phyloP scores from a whole-genome alignment of 2,329 filamentous ascomycete species.

The Grosmannia clavigera region DNA sequence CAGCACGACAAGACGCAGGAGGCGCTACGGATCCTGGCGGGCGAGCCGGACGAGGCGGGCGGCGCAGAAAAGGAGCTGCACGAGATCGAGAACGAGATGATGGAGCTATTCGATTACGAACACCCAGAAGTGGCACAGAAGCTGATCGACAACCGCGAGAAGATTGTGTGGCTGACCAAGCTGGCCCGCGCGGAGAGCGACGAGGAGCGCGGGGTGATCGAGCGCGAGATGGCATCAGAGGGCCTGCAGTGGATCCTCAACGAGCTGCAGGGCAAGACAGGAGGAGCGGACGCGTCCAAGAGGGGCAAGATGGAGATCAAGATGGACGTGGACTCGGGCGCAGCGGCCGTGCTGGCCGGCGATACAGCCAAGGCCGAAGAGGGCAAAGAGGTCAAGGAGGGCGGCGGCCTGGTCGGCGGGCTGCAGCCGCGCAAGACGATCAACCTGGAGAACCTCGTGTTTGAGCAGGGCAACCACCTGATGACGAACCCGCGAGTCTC shows the following conservation, averaged over 20 bases:
- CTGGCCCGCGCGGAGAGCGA: slow-evolving; percentile 74
- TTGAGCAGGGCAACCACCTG: slow-evolving; percentile 95
- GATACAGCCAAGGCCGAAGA: slow-evolving; percentile 15
- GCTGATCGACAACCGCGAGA: slow-evolving; percentile 82
- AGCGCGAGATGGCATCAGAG: slow-evolving; percentile 83
- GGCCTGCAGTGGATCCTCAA: slow-evolving; percentile 79
- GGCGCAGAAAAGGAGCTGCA: slow-evolving; percentile 76
- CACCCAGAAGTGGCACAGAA: slow-evolving; percentile 86
- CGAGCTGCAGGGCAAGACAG: slow-evolving; percentile 66
- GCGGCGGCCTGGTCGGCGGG: slow-evolving; percentile 60
- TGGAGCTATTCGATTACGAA: slow-evolving; percentile 97
- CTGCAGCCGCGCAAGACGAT: slow-evolving; percentile 78
- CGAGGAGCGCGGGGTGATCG: slow-evolving; percentile 61
- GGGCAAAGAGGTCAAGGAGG: slow-evolving; percentile 17
- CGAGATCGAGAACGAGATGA: slow-evolving; percentile 95
- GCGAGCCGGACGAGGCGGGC: slow-evolving; percentile 53
- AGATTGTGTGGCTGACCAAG: slow-evolving; percentile 88
- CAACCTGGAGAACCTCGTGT: slow-evolving; percentile 90
- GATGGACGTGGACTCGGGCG: slow-evolving; percentile 76
- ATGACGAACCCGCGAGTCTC: slow-evolving; percentile 99
- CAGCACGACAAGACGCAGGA: slow-evolving; percentile 87
- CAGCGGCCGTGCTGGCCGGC: slow-evolving; percentile 23
- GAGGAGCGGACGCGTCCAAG: slow-evolving; percentile 33
- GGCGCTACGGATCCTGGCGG: slow-evolving; percentile 72
- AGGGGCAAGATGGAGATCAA: slow-evolving; percentile 74